phyloP scores from a whole-genome alignment of 176 grass and related monocot species.

The Elymus sibiricus region DNA sequence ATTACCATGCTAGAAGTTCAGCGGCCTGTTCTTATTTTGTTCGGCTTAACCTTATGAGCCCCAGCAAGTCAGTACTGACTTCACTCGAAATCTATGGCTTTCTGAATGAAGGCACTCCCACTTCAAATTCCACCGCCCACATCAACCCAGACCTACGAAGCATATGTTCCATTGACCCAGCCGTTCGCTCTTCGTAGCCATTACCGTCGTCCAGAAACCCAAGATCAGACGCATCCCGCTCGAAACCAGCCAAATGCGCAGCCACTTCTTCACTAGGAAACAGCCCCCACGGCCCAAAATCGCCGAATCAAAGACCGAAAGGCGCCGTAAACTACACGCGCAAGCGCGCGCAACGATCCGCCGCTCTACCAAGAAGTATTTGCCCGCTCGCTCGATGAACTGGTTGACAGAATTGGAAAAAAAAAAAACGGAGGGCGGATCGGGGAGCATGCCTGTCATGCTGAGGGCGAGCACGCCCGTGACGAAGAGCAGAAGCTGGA shows the following conservation, averaged over 20 bases:
- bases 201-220: background rate
- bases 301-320: background rate
- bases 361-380: background rate
- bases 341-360: background rate
- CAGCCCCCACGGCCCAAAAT: background rate
- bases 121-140: background rate
- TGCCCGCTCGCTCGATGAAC: background rate
- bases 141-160: background rate
- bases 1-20: conserved; percentile 10
- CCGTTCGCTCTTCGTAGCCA: background rate
- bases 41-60: background rate
- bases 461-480: conserved; percentile 65
- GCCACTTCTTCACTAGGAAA: background rate
- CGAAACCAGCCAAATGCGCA: background rate
- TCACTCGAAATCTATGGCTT: background rate
- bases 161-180: background rate
- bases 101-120: background rate
- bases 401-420: background rate
- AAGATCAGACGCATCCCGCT: background rate
- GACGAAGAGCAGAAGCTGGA: conserved; percentile 71
- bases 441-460: conserved; percentile 72
- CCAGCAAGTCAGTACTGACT: background rate
- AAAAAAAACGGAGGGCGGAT: background rate
- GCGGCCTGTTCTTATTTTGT: background rate
- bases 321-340: background rate